A percentile compares a stretch with the other conserved stretches of the same genome.
Conservation (phyloP, 139 green algal species). For the Astrephomene gubernaculifera region DNA sequence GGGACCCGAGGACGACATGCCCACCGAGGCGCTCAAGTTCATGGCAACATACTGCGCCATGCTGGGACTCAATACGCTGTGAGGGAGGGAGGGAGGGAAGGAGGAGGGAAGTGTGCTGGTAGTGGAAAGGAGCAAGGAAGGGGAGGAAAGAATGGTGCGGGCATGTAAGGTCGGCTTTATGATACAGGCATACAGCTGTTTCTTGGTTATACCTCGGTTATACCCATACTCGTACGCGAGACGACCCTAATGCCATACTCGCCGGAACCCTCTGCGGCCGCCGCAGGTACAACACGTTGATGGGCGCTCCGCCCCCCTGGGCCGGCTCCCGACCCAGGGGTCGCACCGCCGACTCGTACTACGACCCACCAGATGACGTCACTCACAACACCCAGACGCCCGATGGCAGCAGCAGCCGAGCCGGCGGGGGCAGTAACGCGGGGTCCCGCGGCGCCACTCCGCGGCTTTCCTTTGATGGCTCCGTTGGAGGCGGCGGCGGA, state of each 20-base stretch:
- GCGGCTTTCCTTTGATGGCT: neutral
- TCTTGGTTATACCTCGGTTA: no score
- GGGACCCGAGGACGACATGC: slow-evolving; percentile 11
- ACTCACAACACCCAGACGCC: neutral
- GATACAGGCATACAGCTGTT: no score
- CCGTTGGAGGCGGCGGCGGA: neutral
- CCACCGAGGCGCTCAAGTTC: slow-evolving; percentile 36
- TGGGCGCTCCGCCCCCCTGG: slow-evolving; percentile 10
- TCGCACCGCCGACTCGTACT: neutral
- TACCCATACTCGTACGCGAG: no score
- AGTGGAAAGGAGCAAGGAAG: no score
- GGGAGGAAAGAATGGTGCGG: no score
- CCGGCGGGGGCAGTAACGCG: neutral
- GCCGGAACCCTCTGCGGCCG: neutral
- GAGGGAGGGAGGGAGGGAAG: no score
- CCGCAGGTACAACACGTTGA: slow-evolving; percentile 15
- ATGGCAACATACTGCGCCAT: slow-evolving; percentile 2
- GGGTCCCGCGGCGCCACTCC: neutral
- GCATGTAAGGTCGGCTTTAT: no score
- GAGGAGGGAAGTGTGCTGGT: no score
- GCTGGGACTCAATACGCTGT: slow-evolving; percentile 23
- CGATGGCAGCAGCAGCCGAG: neutral
- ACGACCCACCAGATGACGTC: neutral
- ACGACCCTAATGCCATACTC: no score
- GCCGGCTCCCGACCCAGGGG: slow-evolving; percentile 8